Percentiles rank a stretch among this genome's conserved stretches.
Evolutionary conservation across 2,329 filamentous ascomycete genomes (phyloP).

Genomic region (Blastomyces gilchristii): DNA sequence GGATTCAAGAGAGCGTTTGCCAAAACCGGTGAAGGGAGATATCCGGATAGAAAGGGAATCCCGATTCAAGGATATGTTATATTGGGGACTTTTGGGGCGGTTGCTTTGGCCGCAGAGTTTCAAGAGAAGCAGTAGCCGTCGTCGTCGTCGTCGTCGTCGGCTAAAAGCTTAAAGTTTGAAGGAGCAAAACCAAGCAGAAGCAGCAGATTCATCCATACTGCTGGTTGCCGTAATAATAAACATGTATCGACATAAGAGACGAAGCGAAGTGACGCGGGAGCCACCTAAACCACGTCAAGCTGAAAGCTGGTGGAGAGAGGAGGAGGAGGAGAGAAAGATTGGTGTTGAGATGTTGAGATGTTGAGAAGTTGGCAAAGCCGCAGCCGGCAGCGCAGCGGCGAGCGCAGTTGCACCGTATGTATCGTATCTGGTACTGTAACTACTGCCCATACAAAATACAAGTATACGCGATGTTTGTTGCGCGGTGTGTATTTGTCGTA

Average conservation of each 20-base stretch:
- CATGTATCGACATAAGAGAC: not conserved
- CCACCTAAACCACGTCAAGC: constrained; percentile 1
- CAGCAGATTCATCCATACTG: not conserved
- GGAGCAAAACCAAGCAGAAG: not conserved
- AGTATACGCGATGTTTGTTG: not conserved
- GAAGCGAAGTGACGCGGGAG: not conserved
- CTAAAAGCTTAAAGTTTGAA: constrained; percentile 2
- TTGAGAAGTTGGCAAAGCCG: not conserved
- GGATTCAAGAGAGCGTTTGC: not conserved
- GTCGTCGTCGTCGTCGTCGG: not conserved
- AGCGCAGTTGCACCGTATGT: no score
- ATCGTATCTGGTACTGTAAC: no score
- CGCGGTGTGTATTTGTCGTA: not conserved
- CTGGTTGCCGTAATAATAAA: not conserved
- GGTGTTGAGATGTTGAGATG: not conserved
- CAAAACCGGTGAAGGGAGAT: not conserved
- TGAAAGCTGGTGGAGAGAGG: not conserved
- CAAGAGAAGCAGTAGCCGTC: constrained; percentile 1
- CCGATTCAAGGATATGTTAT: constrained; percentile 1
- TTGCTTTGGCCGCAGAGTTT: not conserved
- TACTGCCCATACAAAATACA: no score
- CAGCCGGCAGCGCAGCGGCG: no score
- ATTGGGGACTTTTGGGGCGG: not conserved
- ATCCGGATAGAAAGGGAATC: constrained; percentile 1
- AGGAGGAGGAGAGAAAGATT: not conserved